These are phyloP conservation scores for Pyricularia pennisetigena DNA, from an alignment of 2,329 filamentous ascomycete species.

Conservation along the genomic window DNA sequence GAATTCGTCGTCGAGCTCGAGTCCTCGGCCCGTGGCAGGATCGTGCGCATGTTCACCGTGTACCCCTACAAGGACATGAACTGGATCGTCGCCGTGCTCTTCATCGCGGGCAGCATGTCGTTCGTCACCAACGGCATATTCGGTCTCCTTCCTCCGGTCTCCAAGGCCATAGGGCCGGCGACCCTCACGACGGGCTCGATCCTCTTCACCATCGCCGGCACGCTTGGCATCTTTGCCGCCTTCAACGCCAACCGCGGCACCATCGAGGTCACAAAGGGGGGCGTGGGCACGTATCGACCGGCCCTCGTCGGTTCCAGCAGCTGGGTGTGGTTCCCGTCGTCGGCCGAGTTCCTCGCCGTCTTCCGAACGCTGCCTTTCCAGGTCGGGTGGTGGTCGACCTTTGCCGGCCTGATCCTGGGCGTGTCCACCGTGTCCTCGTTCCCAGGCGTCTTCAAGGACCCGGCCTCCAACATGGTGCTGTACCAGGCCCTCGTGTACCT, in stretches of 20 bases:
- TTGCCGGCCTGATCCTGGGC: not conserved
- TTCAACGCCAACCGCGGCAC: constrained; percentile 3
- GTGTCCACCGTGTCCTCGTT: too few relatives aligned
- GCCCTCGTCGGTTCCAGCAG: not conserved
- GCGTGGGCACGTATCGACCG: not conserved
- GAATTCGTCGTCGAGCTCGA: not conserved
- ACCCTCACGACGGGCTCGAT: not conserved
- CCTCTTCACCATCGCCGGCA: not conserved
- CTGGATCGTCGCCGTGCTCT: constrained; percentile 14
- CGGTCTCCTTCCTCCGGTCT: constrained; percentile 4
- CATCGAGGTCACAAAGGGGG: not conserved
- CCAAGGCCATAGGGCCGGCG: not conserved
- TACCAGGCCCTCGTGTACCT: constrained; percentile 7
- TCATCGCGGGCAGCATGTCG: constrained; percentile 9
- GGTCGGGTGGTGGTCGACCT: not conserved
- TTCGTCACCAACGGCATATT: constrained; percentile 8
- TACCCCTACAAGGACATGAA: constrained; percentile 10
- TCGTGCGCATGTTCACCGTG: constrained; percentile 9
- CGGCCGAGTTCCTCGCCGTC: not conserved
- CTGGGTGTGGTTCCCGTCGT: constrained; percentile 1
- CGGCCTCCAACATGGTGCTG: not conserved
- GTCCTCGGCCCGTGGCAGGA: not conserved
- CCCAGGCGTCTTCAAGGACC: not conserved
- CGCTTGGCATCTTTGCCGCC: not conserved
- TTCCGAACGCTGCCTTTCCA: not conserved